Percentiles rank a stretch among this genome's conserved stretches.
phyloP scores from a whole-genome alignment of 345 rosid species.

The Bruguiera gymnorhiza region DNA sequence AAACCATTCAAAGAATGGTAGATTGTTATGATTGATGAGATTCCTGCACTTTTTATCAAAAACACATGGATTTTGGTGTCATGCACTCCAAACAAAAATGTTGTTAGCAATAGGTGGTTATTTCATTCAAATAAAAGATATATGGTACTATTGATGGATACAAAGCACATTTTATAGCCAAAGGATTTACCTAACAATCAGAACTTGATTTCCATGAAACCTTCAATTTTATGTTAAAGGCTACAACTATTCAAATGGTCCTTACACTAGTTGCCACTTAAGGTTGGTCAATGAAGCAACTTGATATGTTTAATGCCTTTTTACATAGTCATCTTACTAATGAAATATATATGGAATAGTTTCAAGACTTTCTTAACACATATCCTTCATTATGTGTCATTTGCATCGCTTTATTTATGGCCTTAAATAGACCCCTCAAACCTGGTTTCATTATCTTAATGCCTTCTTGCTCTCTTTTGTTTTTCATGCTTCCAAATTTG shows the following conservation, averaged over 20 bases:
- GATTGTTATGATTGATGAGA: background rate
- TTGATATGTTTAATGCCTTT: background rate
- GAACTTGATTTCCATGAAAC: background rate
- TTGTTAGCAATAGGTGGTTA: background rate
- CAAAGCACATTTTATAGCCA: background rate
- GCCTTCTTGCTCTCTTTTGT: background rate
- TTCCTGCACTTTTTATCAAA: background rate
- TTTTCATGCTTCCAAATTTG: background rate
- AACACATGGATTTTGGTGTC: background rate
- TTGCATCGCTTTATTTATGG: background rate
- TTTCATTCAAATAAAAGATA: background rate
- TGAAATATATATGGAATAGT: background rate
- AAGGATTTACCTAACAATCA: background rate
- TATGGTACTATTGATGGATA: background rate
- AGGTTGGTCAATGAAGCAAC: background rate
- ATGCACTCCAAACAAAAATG: background rate
- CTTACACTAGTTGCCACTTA: background rate
- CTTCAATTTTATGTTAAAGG: background rate
- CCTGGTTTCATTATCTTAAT: background rate
- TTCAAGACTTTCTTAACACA: background rate
- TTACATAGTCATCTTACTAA: background rate
- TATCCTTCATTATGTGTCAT: background rate
- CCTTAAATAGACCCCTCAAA: background rate
- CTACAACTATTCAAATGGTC: background rate
- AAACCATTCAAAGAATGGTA: background rate